Evolutionary conservation across 202 grass and related monocot genomes (phyloP).

Genomic region (Bolboschoenoplectus hybrid): DNA sequence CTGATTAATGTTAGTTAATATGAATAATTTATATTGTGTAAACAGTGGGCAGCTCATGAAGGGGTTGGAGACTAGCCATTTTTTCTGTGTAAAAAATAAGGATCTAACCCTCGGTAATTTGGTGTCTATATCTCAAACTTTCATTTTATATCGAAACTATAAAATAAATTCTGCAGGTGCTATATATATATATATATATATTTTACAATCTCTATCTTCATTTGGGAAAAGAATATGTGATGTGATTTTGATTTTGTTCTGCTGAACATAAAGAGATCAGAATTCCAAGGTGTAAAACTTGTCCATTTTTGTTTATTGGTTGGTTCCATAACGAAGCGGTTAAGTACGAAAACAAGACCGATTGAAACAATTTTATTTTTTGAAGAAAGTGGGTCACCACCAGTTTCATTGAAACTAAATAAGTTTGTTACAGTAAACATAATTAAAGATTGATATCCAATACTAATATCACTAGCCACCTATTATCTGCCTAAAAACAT

Average conservation of each 20-base stretch:
- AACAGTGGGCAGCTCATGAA: neutral
- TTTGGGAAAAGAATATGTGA: neutral
- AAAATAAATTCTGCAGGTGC: neutral
- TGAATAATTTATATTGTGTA: neutral
- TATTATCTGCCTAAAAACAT: too few species aligned
- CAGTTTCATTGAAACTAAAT: too few species aligned
- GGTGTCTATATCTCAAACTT: too few species aligned
- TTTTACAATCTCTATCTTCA: neutral
- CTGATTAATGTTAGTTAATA: neutral
- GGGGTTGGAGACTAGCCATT: neutral
- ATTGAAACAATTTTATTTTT: too few species aligned
- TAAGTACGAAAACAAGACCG: neutral
- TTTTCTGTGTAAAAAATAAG: too few species aligned
- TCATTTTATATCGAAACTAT: too few species aligned
- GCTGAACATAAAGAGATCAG: neutral
- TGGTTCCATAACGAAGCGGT: neutral
- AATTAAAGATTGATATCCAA: too few species aligned
- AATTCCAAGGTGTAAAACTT: neutral
- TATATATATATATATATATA: neutral
- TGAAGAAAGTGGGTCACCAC: too few species aligned
- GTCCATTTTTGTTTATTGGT: neutral
- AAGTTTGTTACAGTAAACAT: too few species aligned
- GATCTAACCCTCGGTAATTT: too few species aligned
- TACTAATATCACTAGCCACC: too few species aligned
- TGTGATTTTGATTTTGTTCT: neutral